A percentile compares a stretch with the other conserved stretches of the same genome.
Conservation (phyloP, 345 rosid genomes). For the Firmiana major region DNA sequence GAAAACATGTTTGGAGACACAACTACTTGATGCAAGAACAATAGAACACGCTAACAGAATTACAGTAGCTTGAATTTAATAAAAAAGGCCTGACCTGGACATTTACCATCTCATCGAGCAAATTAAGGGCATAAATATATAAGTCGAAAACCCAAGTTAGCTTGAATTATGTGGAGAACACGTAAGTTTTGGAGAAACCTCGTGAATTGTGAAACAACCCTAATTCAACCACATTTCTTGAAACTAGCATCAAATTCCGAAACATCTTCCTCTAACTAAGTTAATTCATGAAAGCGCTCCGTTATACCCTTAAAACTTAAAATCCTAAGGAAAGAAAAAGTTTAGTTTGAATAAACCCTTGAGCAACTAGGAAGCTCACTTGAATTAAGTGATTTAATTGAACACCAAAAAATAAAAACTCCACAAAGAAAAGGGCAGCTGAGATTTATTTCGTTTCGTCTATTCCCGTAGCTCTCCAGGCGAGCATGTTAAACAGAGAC, state of each 20-base stretch:
- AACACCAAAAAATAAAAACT: not conserved
- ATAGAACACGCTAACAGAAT: not conserved
- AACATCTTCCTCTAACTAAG: not conserved
- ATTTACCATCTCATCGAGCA: not conserved
- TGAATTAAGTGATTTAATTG: not conserved
- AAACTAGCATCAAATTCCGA: not conserved
- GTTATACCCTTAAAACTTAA: not conserved
- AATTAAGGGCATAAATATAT: not conserved
- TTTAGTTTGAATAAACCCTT: slow-evolving; percentile 21
- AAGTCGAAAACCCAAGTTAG: not conserved
- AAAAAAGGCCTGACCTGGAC: not conserved
- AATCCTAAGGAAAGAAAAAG: not conserved
- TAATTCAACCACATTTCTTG: slow-evolving; percentile 20
- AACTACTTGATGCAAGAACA: not conserved
- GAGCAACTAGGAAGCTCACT: not conserved
- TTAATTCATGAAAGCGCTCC: not conserved
- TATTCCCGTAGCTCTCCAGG: not conserved
- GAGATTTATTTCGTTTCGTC: not conserved
- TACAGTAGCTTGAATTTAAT: not conserved
- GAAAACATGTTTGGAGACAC: not conserved
- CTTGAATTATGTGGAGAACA: not conserved
- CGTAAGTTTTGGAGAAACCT: not conserved
- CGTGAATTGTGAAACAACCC: slow-evolving; percentile 16
- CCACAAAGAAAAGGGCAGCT: not conserved
- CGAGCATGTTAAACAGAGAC: not conserved